Evolutionary conservation across 2,329 filamentous ascomycete genomes (phyloP), one percentile per base, ranked within the genome.

Genomic region (Fusarium siculi): DNA sequence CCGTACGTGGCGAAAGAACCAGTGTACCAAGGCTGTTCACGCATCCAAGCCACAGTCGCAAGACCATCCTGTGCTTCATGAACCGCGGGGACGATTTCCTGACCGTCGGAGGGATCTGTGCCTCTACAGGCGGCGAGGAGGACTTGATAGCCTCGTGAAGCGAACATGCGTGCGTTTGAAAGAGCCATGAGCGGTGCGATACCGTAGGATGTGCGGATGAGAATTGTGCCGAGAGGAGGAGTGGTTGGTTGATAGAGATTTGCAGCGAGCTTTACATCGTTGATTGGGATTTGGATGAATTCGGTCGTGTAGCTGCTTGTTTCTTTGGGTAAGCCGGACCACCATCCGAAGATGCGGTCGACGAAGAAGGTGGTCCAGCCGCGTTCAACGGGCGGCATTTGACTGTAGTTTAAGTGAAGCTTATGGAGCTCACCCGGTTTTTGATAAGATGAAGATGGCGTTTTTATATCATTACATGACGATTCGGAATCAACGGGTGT

Each of bases 371-470:
- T 50, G 30, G 34, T 34, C 47, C 30, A 50, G 16, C 47, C 21
- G 30, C 47, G 47, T 19, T 34, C 47, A 34, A 10, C 5, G 4
- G 30, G 4, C 16, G 47, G 2, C 47, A 50, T 50, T 30, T n/a
- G n/a, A n/a, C n/a, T n/a, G n/a, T n/a, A n/a, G n/a, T 34, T 34
- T 10, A 2, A 10, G 5, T 9, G 11, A 50, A 14, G 15, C 11
- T 23, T 9, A 4, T 34, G 4, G 4, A 10, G 21, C 16, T 34
- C 10, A 5, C 10, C n/a, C n/a, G n/a, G n/a, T n/a, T n/a, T n/a
- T n/a, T n/a, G n/a, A n/a, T n/a, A 34, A 34, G 30, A 4, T 1
- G 5, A 1, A 10, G 0, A 14, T 50, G 30, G 3, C 2, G 10
- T 5, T 18, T 32, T 23, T 34, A 18, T 50, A 14, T 32, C 0